A percentile compares a stretch with the other conserved stretches of the same genome.
Evolutionary conservation across 345 rosid genomes (phyloP).

Genomic region (Citrus australasica): DNA sequence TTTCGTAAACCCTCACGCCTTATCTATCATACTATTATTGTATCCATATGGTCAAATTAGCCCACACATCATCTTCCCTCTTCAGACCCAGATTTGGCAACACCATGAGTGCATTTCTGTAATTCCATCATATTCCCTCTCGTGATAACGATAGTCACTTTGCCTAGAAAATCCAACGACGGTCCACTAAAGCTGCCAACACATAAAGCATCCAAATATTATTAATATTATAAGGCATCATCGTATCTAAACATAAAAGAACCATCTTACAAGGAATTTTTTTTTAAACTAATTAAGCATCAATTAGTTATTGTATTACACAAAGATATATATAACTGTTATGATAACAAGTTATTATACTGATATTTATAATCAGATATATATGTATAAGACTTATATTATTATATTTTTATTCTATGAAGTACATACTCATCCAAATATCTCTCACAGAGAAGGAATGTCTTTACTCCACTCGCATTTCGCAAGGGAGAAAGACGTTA

Average conservation of each 20-base stretch:
- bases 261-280: background rate
- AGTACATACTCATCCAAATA: too few relatives aligned
- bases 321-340: too few relatives aligned
- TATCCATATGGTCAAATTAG: background rate
- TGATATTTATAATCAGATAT: too few relatives aligned
- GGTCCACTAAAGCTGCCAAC: conserved; percentile 19
- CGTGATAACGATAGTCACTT: conserved; percentile 14
- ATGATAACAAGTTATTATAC: too few relatives aligned
- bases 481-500: too few relatives aligned
- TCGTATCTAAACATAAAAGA: too few relatives aligned
- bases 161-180: conserved; percentile 28
- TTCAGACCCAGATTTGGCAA: background rate
- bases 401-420: too few relatives aligned
- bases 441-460: too few relatives aligned
- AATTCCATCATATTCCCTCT: conserved; percentile 2
- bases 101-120: conserved; percentile 8
- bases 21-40: background rate
- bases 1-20: background rate
- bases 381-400: too few relatives aligned
- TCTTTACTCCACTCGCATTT: too few relatives aligned
- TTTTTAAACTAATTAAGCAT: too few relatives aligned
- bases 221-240: background rate
- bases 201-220: background rate
- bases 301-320: too few relatives aligned
- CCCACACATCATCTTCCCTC: background rate